phyloP scores from a whole-genome alignment of 768 basidiomycete genomes.

The Tulasnella sp. region DNA sequence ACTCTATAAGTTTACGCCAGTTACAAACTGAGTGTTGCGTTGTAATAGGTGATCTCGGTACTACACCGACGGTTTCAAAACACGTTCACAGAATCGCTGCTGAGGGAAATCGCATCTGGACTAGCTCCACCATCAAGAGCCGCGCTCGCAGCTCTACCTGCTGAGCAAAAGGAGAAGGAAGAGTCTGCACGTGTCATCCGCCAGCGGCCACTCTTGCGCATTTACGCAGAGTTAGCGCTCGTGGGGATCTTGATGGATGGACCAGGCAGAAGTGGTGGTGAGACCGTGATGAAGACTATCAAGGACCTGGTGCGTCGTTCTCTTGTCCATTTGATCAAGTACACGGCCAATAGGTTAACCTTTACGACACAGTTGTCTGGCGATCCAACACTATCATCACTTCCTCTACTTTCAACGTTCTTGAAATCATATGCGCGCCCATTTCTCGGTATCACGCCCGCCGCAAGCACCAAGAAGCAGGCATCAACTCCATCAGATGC shows the following conservation, averaged over 20 bases:
- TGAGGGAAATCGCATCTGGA: slow-evolving; percentile 41
- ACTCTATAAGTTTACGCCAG: neutral
- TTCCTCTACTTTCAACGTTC: slow-evolving; percentile 85
- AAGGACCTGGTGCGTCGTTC: slow-evolving; percentile 63
- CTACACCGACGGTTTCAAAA: slow-evolving; percentile 80
- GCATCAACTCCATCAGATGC: slow-evolving; percentile 36
- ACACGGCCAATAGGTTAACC: neutral
- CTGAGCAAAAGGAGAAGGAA: slow-evolving; percentile 88
- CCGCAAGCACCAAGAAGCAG: slow-evolving; percentile 42
- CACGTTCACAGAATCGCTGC: slow-evolving; percentile 63
- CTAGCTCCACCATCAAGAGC: slow-evolving; percentile 30
- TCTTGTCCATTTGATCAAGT: neutral
- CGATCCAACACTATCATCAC: slow-evolving; percentile 74
- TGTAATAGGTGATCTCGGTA: slow-evolving; percentile 71
- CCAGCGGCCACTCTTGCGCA: slow-evolving; percentile 76
- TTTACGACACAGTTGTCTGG: slow-evolving; percentile 55
- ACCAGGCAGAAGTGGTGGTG: slow-evolving; percentile 60
- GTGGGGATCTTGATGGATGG: slow-evolving; percentile 74
- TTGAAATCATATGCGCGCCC: slow-evolving; percentile 85
- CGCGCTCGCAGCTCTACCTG: slow-evolving; percentile 49
- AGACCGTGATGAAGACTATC: slow-evolving; percentile 80
- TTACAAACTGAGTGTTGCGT: neutral
- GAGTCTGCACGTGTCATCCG: slow-evolving; percentile 66
- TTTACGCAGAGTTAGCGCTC: slow-evolving; percentile 83
- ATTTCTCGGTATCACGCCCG: slow-evolving; percentile 68